Evolutionary conservation across 495 filamentous ascomycete species (phyloP).

Genomic region (Penicillium longicatenatum): DNA sequence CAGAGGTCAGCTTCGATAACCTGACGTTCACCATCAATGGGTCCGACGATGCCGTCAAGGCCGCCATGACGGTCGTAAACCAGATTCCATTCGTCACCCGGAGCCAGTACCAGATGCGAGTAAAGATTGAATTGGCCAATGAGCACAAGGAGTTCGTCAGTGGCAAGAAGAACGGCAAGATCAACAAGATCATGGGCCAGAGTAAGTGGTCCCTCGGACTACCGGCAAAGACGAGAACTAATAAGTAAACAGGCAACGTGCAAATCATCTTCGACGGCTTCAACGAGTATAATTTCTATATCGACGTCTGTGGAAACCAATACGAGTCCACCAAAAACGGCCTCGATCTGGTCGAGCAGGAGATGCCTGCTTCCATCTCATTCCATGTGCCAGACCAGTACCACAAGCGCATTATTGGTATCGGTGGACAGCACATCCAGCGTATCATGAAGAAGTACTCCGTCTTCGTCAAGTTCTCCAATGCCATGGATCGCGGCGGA

Average conservation of each 20-base stretch:
- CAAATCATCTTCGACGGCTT: slow-evolving; percentile 99
- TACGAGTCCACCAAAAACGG: slow-evolving; percentile 93
- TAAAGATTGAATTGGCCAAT: slow-evolving; percentile 98
- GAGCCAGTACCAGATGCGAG: slow-evolving; percentile 86
- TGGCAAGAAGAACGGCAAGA: slow-evolving; percentile 99
- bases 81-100: slow-evolving; percentile 87
- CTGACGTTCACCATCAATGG: slow-evolving; percentile 91
- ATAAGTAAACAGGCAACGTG: slow-evolving; percentile 66
- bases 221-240: background rate
- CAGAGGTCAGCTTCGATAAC: slow-evolving; percentile 92
- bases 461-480: slow-evolving; percentile 99
- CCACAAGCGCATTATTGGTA: slow-evolving; percentile 98
- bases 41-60: slow-evolving; percentile 93
- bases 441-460: slow-evolving; percentile 99
- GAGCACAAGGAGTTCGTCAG: slow-evolving; percentile 99
- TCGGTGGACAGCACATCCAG: slow-evolving; percentile 97
- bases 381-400: slow-evolving; percentile 99
- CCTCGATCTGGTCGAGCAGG: slow-evolving; percentile 90
- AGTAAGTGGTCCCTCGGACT: slow-evolving; percentile 50
- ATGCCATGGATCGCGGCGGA: slow-evolving; percentile 97
- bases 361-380: slow-evolving; percentile 98
- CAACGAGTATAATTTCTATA: slow-evolving; percentile 99
- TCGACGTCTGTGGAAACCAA: slow-evolving; percentile 88
- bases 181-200: slow-evolving; percentile 99
- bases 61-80: slow-evolving; percentile 87